Evolutionary conservation across 495 filamentous ascomycete species (phyloP), one percentile per base, ranked within the genome.

Genomic region (Schizothecium vesticola): DNA sequence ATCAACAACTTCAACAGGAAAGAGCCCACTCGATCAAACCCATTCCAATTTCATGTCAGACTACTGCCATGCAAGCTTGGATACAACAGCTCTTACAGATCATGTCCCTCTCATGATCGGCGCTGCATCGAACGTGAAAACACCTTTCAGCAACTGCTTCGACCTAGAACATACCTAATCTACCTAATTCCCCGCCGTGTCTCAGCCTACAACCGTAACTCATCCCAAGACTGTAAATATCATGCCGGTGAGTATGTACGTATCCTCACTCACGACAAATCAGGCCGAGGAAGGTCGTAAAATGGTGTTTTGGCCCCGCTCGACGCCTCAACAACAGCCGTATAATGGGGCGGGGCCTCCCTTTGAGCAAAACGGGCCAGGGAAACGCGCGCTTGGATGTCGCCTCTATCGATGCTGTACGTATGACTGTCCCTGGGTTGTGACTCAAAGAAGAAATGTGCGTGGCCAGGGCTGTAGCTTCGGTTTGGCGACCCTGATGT

Each of bases 401-500:
- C 66, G 7, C 23, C 60, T 22, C 11, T 31, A 23, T 67, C 22
- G 59, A 63, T 63, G 2, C 31, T 31, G 59, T 67, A 59, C 22
- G 16, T 55, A 33, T 66, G 19, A 22, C 23, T 31, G 31, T 59
- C 24, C 19, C 56, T 58, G 61, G 61, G 61, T 16, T 43, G 29
- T 26, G 55, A 66, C 28, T 66, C 64, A 59, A 58, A 66, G 64
- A 4, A 24, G 7, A 9, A 55, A 23, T 26, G 25, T n/a, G 36
- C 36, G 25, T 63, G 36, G 16, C 59, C 66, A 67, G 22, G 43
- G 10, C 59, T 23, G 60, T 67, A 67, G 22, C 2, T 4, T 22
- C 66, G 66, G 9, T 58, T 58, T 57, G 66, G 59, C 21, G 59
- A 19, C 22, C 13, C 66, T 24, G 66, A 63, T 25, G 33, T 58